Base-by-base conservation (phyloP, 768 basidiomycete genomes). In the Boletus sp. region DNA sequence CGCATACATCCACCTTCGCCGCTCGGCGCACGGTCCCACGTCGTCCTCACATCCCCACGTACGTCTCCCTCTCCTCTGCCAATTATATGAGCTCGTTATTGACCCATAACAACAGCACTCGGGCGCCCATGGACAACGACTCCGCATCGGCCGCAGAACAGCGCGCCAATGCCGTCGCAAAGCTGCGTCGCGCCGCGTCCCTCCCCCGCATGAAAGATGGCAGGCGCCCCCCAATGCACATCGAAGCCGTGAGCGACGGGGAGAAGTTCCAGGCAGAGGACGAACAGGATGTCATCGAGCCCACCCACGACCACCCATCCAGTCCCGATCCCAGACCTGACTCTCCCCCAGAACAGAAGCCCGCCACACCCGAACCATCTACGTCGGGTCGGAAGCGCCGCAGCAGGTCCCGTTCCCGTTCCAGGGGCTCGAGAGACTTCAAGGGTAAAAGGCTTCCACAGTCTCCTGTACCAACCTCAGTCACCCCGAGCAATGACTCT, bases 151-250 rank as follows among this genome's bases (percentile, higher is more conserved):
- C 80, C 72, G 82, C 82, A 27, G 88, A 94, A 69, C 88, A 93
- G 71, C 85, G 94, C 56, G 90, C 91, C 66, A 82, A 83, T 51
- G 90, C 93, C 11, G 87, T 96, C 44, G 91, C 91, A 42, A 93
- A 87, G 74, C 83, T 97, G 59, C 93, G 89, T 74, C 85, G 94
- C 62, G 93, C 94, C 40, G 90, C 93, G 51, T 95, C 93, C 15
- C 72, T 96, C 29, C 94, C 93, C 35, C 80, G 93, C 57, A 90
- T 90, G 85, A 93, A 93, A 70, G 89, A 93, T 70, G 93, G 93
- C 8, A 76, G 93, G 51, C 78, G 93, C 40, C 93, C 92, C 1
- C 90, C 87, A 45, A 90, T 91, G 89, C 90, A 89, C 64, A 76
- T 82, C 60, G 89, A 90, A 61, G 87, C 83, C 19, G 83, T 90